Conservation (phyloP, 345 rosid species). For the Trapa bicornis region DNA sequence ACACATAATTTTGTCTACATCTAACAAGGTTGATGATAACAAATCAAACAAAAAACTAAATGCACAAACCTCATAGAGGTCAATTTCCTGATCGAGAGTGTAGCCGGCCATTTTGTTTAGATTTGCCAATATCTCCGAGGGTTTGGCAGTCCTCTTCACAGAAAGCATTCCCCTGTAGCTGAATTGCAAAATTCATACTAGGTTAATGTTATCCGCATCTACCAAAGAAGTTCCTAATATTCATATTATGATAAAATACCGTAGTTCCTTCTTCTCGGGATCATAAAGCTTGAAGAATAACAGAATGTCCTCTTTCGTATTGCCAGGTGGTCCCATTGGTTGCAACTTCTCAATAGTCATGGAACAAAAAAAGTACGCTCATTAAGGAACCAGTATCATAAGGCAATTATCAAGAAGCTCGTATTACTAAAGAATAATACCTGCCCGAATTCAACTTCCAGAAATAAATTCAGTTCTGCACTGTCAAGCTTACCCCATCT, state of each 20-base stretch:
- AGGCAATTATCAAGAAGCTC: not conserved
- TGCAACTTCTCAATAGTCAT: constrained; percentile 35
- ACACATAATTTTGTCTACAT: not conserved
- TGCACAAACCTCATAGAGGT: constrained; percentile 56
- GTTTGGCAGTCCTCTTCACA: constrained; percentile 49
- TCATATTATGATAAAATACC: constrained; percentile 19
- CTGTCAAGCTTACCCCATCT: constrained; percentile 43
- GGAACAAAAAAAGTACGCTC: not conserved
- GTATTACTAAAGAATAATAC: constrained; percentile 17
- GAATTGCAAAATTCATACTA: not conserved
- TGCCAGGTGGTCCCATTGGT: constrained; percentile 43
- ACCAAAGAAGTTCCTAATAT: not conserved
- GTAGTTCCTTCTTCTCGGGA: constrained; percentile 48
- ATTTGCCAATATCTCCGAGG: constrained; percentile 40
- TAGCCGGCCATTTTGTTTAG: constrained; percentile 66
- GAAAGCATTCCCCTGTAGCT: constrained; percentile 58
- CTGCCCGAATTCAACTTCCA: constrained; percentile 62
- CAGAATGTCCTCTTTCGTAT: constrained; percentile 54
- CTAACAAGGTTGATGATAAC: not conserved
- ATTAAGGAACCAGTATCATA: not conserved
- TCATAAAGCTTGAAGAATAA: constrained; percentile 67
- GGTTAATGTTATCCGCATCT: not conserved
- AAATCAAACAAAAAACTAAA: not conserved
- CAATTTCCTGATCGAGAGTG: constrained; percentile 50
- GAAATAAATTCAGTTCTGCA: constrained; percentile 53